These are phyloP conservation scores for Stentor coeruleus DNA, from an alignment of 73 alveolate genomes.

Conservation along the genomic window DNA sequence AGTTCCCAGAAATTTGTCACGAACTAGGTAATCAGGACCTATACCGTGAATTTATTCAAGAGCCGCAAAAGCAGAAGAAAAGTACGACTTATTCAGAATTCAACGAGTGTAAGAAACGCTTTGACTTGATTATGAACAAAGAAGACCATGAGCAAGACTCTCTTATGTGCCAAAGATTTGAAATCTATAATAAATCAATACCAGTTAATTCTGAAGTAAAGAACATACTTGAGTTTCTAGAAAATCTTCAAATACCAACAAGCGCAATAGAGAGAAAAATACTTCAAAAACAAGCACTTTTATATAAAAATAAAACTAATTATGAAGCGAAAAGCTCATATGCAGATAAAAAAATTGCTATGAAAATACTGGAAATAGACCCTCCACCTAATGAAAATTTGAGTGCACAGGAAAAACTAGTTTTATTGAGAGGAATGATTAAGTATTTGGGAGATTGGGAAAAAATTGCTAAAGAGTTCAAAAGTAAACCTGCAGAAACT, in stretches of 20 bases:
- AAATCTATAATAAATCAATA: background rate
- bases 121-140: background rate
- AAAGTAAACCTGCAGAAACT: too few relatives aligned
- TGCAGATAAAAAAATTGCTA: background rate
- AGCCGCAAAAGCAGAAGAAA: constrained; percentile 12
- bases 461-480: background rate
- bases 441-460: constrained; percentile 4
- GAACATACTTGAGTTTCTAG: background rate
- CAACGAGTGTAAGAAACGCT: constrained; percentile 2
- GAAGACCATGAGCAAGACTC: background rate
- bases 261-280: background rate
- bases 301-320: background rate
- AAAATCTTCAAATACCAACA: background rate
- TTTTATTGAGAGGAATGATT: background rate
- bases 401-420: background rate
- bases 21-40: background rate
- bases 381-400: background rate
- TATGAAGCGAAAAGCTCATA: background rate
- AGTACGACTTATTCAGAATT: background rate
- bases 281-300: background rate
- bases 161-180: background rate
- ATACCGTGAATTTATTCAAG: background rate
- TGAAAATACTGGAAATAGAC: background rate
- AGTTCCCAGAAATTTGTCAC: background rate
- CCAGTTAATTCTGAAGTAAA: background rate